A percentile compares a stretch with the other conserved stretches of the same genome.
Conservation (phyloP, 257 asterid species). For the Penstemon davidsonii region DNA sequence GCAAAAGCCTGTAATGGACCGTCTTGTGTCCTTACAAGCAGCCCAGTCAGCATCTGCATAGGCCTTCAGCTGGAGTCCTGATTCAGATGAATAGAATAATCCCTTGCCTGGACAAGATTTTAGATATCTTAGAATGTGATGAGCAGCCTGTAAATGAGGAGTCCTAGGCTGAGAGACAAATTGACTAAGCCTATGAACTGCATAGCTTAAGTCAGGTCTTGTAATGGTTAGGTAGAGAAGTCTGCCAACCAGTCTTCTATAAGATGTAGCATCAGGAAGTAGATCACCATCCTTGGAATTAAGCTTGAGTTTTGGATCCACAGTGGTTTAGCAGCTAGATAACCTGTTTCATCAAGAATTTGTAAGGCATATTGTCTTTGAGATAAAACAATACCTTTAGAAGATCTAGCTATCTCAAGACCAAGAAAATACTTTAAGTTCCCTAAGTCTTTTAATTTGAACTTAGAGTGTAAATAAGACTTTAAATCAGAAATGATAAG, state of each 20-base stretch:
- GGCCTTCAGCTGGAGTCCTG: rapidly evolving
- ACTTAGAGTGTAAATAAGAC: neutral
- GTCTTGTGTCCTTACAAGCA: neutral
- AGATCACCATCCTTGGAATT: too few relatives aligned
- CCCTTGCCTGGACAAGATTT: neutral
- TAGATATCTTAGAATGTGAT: neutral
- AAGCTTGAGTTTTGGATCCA: neutral
- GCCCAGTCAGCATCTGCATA: neutral
- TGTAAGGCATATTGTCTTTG: neutral
- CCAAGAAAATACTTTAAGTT: neutral
- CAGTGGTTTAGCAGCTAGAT: neutral
- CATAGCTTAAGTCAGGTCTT: neutral
- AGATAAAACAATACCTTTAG: neutral
- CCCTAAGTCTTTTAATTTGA: neutral
- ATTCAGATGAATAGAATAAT: neutral
- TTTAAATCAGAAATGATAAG: neutral
- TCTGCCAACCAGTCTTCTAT: neutral
- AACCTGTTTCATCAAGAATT: neutral
- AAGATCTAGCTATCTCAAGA: neutral
- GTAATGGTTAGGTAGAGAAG: neutral
- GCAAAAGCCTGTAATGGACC: neutral
- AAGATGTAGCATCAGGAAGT: neutral
- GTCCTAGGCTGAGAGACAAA: neutral
- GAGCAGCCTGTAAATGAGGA: neutral
- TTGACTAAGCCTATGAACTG: neutral